These are phyloP conservation scores for Hypoxylon perforatum DNA, from an alignment of 495 filamentous ascomycete species.

Conservation along the genomic window DNA sequence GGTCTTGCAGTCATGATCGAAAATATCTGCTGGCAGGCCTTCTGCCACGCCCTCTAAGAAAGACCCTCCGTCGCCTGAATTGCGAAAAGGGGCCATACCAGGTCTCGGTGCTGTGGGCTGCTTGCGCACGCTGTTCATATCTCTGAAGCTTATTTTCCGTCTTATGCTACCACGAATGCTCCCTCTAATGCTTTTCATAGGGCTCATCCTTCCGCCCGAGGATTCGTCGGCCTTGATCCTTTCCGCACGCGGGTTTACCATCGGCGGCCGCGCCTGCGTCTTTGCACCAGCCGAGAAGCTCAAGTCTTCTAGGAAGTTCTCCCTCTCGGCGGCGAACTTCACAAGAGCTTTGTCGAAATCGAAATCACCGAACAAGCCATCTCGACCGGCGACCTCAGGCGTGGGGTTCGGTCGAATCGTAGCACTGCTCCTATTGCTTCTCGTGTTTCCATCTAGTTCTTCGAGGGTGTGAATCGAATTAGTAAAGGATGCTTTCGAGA, in stretches of 20 bases:
- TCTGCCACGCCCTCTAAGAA: constrained; percentile 38
- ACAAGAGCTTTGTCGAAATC: constrained; percentile 92
- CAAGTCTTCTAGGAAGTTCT: constrained; percentile 92
- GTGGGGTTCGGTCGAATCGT: constrained; percentile 73
- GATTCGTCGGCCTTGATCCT: constrained; percentile 83
- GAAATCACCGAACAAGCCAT: constrained; percentile 64
- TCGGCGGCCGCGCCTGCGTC: constrained; percentile 72
- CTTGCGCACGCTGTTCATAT: constrained; percentile 94
- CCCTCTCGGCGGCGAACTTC: constrained; percentile 94
- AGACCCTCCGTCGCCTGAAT: constrained; percentile 36
- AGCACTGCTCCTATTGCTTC: constrained; percentile 88
- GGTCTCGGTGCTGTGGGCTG: constrained; percentile 80
- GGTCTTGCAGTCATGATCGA: constrained; percentile 44
- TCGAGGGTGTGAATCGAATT: constrained; percentile 75
- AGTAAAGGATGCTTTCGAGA: constrained; percentile 69
- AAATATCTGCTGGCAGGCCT: constrained; percentile 35
- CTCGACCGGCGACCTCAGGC: constrained; percentile 47
- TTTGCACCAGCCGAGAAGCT: constrained; percentile 89
- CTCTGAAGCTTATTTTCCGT: constrained; percentile 86
- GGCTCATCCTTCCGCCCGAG: constrained; percentile 55
- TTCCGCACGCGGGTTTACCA: constrained; percentile 80
- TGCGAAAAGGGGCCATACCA: constrained; percentile 65
- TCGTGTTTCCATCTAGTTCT: constrained; percentile 67
- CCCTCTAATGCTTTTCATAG: constrained; percentile 62
- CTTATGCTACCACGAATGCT: constrained; percentile 78